phyloP scores from a whole-genome alignment of 345 rosid species.

The Aquilaria malaccensis region DNA sequence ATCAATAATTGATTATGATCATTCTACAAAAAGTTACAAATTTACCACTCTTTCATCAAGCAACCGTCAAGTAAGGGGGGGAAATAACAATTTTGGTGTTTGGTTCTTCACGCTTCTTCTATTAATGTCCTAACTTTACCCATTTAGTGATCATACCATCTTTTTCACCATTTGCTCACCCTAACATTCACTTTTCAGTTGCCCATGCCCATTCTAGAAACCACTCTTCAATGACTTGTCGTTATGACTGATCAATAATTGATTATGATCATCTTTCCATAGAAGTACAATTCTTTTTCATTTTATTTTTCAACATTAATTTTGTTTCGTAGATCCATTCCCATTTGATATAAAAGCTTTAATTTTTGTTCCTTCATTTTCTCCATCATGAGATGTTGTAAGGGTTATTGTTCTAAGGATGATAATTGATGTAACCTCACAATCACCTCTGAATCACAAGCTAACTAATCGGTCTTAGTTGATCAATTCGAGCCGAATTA shows the following conservation, averaged over 20 bases:
- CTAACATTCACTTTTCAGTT: no score
- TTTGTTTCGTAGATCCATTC: slow-evolving; percentile 18
- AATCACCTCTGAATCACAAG: slow-evolving; percentile 7
- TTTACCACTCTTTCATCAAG: no score
- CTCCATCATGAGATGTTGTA: no score
- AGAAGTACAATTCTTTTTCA: no score
- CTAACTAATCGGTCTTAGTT: slow-evolving; percentile 3
- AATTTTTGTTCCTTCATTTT: not conserved
- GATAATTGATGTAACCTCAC: not conserved
- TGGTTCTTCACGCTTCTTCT: no score
- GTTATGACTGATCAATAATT: slow-evolving; percentile 3
- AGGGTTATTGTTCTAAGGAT: slow-evolving; percentile 7
- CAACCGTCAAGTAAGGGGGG: no score
- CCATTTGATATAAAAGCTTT: slow-evolving; percentile 1
- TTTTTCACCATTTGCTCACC: no score
- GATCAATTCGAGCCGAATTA: not conserved
- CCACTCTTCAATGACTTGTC: slow-evolving; percentile 8
- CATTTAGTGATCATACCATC: no score
- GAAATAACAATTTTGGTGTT: no score
- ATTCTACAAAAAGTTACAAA: not conserved
- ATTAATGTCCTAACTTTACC: no score
- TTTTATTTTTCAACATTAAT: not conserved
- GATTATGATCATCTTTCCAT: not conserved
- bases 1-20: not conserved
- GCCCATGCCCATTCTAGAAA: slow-evolving; percentile 15